These are phyloP conservation scores for Malassezia pachydermatis DNA, from an alignment of 1,284 basidiomycete genomes.

Conservation along the genomic window DNA sequence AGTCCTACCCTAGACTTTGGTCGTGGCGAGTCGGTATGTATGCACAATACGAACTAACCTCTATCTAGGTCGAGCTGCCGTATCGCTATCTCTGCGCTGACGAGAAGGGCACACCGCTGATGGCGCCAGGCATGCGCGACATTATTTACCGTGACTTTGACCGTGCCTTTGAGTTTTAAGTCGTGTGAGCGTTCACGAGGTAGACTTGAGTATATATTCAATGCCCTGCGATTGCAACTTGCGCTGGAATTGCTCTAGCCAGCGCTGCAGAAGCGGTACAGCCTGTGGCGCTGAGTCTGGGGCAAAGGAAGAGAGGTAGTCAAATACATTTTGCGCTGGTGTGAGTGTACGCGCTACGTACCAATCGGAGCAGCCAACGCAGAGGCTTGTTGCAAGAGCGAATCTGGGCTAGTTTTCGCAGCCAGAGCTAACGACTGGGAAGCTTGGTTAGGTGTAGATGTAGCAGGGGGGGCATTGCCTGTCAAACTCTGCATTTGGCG, in stretches of 20 bases:
- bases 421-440: slow-evolving; percentile 5
- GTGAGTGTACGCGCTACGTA: slow-evolving; percentile 14
- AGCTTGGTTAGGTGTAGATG: neutral
- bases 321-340: slow-evolving; percentile 36
- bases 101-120: slow-evolving; percentile 3
- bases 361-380: slow-evolving; percentile 35
- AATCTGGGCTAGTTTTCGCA: neutral
- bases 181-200: neutral
- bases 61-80: slow-evolving; percentile 14
- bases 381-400: slow-evolving; percentile 16
- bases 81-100: slow-evolving; percentile 16
- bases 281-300: slow-evolving; percentile 45
- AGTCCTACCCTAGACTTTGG: slow-evolving; percentile 40
- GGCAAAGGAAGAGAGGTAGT: slow-evolving; percentile 40
- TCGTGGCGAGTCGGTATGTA: slow-evolving; percentile 32
- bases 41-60: neutral
- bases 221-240: slow-evolving; percentile 39
- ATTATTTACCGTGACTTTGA: slow-evolving; percentile 18
- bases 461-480: neutral
- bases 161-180: slow-evolving; percentile 16
- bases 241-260: slow-evolving; percentile 44
- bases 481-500: slow-evolving; percentile 24
- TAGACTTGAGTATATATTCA: slow-evolving; percentile 26
- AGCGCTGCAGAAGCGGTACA: slow-evolving; percentile 39
- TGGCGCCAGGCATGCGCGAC: slow-evolving; percentile 17